phyloP scores from a whole-genome alignment of 768 basidiomycete species.

The Chiua virens region DNA sequence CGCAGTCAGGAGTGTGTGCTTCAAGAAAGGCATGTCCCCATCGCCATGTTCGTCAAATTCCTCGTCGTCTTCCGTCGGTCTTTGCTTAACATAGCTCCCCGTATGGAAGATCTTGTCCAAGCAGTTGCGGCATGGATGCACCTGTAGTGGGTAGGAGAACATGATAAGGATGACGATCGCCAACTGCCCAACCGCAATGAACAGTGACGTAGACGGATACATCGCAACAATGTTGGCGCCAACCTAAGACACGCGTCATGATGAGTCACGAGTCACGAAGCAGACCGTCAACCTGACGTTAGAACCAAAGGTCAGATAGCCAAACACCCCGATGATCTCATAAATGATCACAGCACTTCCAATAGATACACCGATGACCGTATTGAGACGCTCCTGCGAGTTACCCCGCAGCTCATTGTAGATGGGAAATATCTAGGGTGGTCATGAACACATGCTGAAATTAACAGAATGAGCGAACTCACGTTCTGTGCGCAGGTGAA shows the following conservation, averaged over 20 bases:
- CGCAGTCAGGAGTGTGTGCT: constrained; percentile 69
- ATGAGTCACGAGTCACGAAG: constrained; percentile 4
- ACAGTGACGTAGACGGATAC: constrained; percentile 87
- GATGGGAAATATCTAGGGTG: constrained; percentile 79
- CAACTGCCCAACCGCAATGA: constrained; percentile 90
- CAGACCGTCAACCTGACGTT: constrained; percentile 48
- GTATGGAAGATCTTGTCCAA: constrained; percentile 84
- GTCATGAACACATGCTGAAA: constrained; percentile 6
- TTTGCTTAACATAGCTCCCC: constrained; percentile 35
- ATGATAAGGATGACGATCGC: constrained; percentile 90
- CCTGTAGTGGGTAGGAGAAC: constrained; percentile 93
- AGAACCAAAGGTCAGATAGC: constrained; percentile 92
- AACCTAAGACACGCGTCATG: constrained; percentile 46
- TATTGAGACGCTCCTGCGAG: constrained; percentile 80
- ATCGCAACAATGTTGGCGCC: constrained; percentile 93
- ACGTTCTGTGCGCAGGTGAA: constrained; percentile 95
- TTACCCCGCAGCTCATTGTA: constrained; percentile 89
- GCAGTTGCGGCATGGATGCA: constrained; percentile 90
- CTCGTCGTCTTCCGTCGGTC: constrained; percentile 46
- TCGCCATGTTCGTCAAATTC: constrained; percentile 55
- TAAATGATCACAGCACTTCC: constrained; percentile 83
- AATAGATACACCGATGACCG: constrained; percentile 84
- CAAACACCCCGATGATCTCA: constrained; percentile 84
- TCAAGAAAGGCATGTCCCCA: constrained; percentile 62
- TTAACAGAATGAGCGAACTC: constrained; percentile 25